These are phyloP conservation scores for Rhizopus microsporus DNA, from an alignment of 371 early-diverging fungal genomes.

Conservation along the genomic window DNA sequence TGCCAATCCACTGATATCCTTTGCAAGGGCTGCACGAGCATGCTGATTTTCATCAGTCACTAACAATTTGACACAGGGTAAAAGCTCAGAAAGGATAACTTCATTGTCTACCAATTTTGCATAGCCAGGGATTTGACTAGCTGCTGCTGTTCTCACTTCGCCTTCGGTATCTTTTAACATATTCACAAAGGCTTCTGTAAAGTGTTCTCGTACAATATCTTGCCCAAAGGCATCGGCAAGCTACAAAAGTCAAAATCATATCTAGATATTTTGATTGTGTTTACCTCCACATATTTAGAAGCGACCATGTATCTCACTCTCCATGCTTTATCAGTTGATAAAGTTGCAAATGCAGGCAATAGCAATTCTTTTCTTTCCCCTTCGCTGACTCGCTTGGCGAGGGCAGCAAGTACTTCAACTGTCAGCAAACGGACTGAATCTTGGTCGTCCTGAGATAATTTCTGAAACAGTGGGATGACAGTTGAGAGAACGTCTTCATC, in stretches of 20 bases:
- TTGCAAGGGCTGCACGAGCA: conserved; percentile 94
- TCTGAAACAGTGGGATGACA: conserved; percentile 79
- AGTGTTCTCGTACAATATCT: conserved; percentile 73
- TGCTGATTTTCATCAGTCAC: conserved; percentile 94
- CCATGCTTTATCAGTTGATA: conserved; percentile 95
- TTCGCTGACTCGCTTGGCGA: conserved; percentile 76
- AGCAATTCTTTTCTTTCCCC: conserved; percentile 79
- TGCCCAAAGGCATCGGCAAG: conserved; percentile 81
- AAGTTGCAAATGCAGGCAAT: conserved; percentile 68
- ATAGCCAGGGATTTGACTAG: conserved; percentile 87
- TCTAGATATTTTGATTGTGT: not conserved
- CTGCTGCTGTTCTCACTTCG: conserved; percentile 95
- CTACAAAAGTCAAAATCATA: conserved; percentile 36
- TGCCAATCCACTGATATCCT: conserved; percentile 93
- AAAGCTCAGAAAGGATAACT: conserved; percentile 74
- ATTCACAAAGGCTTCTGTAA: conserved; percentile 74
- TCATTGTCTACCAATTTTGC: conserved; percentile 80
- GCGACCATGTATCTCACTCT: conserved; percentile 98
- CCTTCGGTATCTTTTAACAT: conserved; percentile 94
- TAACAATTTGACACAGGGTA: conserved; percentile 90
- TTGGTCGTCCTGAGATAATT: conserved; percentile 85
- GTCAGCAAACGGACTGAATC: conserved; percentile 97
- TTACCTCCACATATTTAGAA: conserved; percentile 91
- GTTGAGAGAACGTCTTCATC: conserved; percentile 76
- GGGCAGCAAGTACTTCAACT: conserved; percentile 89